Conservation (phyloP, 768 basidiomycete species). For the Phlegmacium glaucopus region DNA sequence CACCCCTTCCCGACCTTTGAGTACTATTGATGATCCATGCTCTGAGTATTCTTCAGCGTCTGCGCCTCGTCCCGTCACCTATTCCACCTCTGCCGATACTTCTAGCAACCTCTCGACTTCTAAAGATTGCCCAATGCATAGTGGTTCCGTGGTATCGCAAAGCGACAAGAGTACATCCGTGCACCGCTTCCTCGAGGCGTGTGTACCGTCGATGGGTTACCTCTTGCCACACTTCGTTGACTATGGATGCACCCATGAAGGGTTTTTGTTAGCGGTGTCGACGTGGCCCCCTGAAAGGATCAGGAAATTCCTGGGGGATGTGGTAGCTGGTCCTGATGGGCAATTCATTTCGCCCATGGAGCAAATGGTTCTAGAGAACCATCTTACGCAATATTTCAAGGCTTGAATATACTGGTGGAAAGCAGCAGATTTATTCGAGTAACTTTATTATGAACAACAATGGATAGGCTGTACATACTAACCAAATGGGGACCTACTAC, state of each 20-base stretch:
- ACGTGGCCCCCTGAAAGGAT: constrained; percentile 5
- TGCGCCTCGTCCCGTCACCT: no score
- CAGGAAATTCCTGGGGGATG: constrained; percentile 1
- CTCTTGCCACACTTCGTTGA: constrained; percentile 10
- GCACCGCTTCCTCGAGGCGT: constrained; percentile 8
- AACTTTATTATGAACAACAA: neutral
- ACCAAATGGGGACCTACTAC: neutral
- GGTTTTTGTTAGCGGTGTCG: constrained; percentile 5
- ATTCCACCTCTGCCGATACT: no score
- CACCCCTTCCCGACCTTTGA: no score
- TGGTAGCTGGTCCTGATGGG: neutral
- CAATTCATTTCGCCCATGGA: constrained; percentile 5
- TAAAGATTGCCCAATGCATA: no score
- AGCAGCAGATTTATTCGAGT: no score
- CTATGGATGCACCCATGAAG: constrained; percentile 7
- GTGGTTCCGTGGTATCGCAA: no score
- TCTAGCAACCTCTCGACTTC: no score
- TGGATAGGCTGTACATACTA: neutral
- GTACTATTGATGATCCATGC: no score
- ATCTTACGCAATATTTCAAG: constrained; percentile 7
- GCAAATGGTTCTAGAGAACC: constrained; percentile 6
- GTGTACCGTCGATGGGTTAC: constrained; percentile 9
- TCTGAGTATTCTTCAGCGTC: no score
- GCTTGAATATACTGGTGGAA: neutral
- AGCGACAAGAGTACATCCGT: neutral